phyloP scores from a whole-genome alignment of 257 asterid genomes.

The Penstemon eatonii region DNA sequence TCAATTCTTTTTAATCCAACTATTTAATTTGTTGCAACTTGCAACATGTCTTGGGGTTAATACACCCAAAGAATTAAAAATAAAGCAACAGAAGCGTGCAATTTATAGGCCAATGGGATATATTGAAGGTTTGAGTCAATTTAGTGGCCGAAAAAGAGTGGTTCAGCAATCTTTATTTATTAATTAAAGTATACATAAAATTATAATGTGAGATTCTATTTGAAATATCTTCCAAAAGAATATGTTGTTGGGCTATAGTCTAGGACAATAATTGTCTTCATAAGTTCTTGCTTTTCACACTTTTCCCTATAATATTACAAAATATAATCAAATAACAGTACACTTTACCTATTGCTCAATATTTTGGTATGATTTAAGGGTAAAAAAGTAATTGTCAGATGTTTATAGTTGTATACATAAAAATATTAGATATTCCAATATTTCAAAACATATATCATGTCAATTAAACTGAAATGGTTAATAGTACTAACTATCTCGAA shows the following conservation, averaged over 20 bases:
- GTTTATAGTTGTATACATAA: too few species aligned
- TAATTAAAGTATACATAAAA: too few species aligned
- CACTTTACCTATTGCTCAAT: too few species aligned
- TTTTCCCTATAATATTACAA: not conserved
- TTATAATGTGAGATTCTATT: not conserved
- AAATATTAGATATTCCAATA: too few species aligned
- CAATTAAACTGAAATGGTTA: too few species aligned
- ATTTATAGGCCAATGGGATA: conserved; percentile 18
- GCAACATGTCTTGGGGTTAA: not conserved
- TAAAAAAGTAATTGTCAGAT: too few species aligned
- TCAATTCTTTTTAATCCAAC: conserved; percentile 8
- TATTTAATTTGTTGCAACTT: not conserved
- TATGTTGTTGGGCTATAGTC: not conserved
- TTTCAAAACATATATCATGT: too few species aligned
- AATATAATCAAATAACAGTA: too few species aligned
- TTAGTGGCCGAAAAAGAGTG: conserved; percentile 24
- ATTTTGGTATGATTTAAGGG: too few species aligned
- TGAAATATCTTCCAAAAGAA: not conserved
- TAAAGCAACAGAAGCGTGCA: conserved; percentile 2
- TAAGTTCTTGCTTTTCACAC: not conserved
- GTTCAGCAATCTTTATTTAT: conserved; percentile 4
- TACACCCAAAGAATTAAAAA: not conserved
- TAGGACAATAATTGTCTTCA: not conserved
- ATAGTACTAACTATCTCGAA: too few species aligned
- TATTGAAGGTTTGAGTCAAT: not conserved